Evolutionary conservation across 352 stramenopile genomes (phyloP).

Genomic region (Globisporangium ultimum): DNA sequence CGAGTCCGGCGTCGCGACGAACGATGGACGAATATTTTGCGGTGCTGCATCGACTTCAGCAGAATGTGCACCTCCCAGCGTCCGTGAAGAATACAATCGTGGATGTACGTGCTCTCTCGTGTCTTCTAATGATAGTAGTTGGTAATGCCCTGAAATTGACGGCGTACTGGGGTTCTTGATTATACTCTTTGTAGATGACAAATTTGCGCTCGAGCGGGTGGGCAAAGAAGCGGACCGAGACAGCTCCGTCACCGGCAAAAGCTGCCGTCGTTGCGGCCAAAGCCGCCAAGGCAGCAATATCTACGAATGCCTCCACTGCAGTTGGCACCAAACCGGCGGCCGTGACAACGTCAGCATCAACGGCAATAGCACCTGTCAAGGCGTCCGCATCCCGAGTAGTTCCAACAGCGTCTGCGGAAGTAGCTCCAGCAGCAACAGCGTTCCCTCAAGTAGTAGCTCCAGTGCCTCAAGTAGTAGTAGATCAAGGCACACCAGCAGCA

Average conservation of each 20-base stretch:
- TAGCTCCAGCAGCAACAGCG: neutral
- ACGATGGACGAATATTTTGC: constrained; percentile 86
- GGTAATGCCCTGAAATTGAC: no score
- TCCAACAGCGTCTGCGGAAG: constrained; percentile 7
- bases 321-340: no score
- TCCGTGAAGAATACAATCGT: constrained; percentile 43
- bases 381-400: constrained; percentile 3
- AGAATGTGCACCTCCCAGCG: constrained; percentile 29
- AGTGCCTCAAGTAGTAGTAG: no score
- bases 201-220: constrained; percentile 40
- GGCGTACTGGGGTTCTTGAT: no score
- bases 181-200: constrained; percentile 24
- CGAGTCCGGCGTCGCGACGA: constrained; percentile 70
- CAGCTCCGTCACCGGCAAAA: constrained; percentile 1
- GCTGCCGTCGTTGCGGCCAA: neutral
- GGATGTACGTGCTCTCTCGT: constrained; percentile 29
- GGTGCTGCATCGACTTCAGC: constrained; percentile 51
- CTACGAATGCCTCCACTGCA: neutral
- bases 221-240: constrained; percentile 39
- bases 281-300: neutral
- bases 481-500: no score
- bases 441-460: constrained; percentile 5
- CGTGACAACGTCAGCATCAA: constrained; percentile 1
- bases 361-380: constrained; percentile 12
- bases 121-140: neutral